These are phyloP conservation scores for Epichloe sylvatica DNA, from an alignment of 2,329 filamentous ascomycete genomes.

Conservation along the genomic window DNA sequence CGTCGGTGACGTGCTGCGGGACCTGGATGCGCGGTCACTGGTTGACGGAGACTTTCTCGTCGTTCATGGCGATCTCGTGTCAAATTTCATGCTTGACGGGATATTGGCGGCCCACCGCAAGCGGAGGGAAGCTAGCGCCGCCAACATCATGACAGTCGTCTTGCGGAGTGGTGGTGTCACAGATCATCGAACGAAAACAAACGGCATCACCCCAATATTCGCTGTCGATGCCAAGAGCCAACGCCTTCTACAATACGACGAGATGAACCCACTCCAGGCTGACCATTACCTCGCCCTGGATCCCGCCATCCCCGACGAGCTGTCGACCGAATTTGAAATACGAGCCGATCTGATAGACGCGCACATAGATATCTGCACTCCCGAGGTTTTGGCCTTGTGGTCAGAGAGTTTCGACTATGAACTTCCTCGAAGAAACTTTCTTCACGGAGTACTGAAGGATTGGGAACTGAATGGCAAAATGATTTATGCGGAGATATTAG, in stretches of 20 bases:
- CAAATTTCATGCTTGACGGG: conserved; percentile 72
- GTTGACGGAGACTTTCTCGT: conserved; percentile 85
- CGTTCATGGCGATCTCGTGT: conserved; percentile 84
- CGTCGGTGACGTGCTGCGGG: conserved; percentile 85
- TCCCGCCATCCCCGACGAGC: conserved; percentile 58
- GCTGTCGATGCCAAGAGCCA: conserved; percentile 69
- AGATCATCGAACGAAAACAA: conserved; percentile 62
- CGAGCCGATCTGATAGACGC: conserved; percentile 84
- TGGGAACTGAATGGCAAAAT: conserved; percentile 95
- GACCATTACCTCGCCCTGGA: conserved; percentile 60
- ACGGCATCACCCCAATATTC: conserved; percentile 67
- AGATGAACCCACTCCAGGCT: conserved; percentile 57
- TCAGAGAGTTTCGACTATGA: conserved; percentile 98
- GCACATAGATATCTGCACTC: conserved; percentile 93
- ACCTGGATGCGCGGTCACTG: conserved; percentile 73
- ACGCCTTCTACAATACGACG: conserved; percentile 86
- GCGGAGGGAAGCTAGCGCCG: conserved; percentile 70
- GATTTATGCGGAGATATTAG: conserved; percentile 80
- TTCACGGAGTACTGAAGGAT: conserved; percentile 88
- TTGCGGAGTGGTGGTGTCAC: conserved; percentile 59
- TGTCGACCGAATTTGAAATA: conserved; percentile 62
- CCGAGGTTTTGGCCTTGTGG: conserved; percentile 87
- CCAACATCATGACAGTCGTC: conserved; percentile 96
- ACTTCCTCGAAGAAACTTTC: conserved; percentile 70
- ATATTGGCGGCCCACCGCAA: conserved; percentile 67